Base-by-base conservation (phyloP, 345 rosid species). In the Eutrema japonicum region DNA sequence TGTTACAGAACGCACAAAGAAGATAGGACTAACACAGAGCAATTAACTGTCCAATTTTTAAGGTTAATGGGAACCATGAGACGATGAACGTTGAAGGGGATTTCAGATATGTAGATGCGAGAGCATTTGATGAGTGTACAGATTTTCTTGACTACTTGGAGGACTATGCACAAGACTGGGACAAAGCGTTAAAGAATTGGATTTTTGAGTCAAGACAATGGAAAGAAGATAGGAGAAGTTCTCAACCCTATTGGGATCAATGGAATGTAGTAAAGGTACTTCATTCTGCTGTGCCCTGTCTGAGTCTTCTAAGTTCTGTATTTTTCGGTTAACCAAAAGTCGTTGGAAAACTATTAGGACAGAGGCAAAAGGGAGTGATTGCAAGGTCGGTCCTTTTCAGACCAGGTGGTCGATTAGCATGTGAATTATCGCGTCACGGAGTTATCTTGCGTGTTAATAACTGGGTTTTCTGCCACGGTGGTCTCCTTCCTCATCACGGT, bases 401-500 rank as follows among this genome's bases (percentile, higher is more conserved):
- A 77, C 96, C 95, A 3, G 97, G 98, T 8, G 96, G 97, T 78
- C 90, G 83, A 9, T 66, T 94, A 76, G 97, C 97, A 6, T 79
- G 86, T 55, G 93, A 91, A 60, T 72, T 94, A 82, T 82, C 96
- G 2, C 84, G 83, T 56, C 95, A 94, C 22, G 77, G 88, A 18
- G 92, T 91, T 40, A 83, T 83, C 40, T 85, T 94, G 57, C 86
- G 82, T 76, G 83, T 91, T 71, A 94, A 94, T 80, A 90, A 94
- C 68, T 94, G 98, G 97, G 66, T 94, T 48, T 94, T 94, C 82
- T 94, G 98, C 71, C 97, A 94, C 16, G 98, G 97, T 7, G 97
- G 98, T 64, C 88, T 94, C 71, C 96, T 91, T 77, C 97, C 98
- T 81, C 93, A 79, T 71, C 97, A 94, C 46, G 98, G 97, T 94